Evolutionary conservation across 495 filamentous ascomycete species (phyloP).

Genomic region (Aspergillus cristatus): DNA sequence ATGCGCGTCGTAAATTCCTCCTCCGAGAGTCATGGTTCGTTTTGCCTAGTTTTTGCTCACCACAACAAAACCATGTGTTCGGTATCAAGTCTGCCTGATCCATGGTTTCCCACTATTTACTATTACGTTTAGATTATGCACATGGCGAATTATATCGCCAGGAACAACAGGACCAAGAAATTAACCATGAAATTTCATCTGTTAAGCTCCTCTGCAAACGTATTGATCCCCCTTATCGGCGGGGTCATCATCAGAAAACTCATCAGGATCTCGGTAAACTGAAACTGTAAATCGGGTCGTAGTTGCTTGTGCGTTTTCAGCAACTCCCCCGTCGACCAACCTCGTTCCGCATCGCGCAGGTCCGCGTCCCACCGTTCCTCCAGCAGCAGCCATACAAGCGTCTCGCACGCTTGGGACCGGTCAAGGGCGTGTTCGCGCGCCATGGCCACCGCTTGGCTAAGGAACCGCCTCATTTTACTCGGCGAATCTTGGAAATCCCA

Average conservation of each 20-base stretch:
- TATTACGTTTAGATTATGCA: too few relatives aligned
- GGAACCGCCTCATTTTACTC: constrained; percentile 26
- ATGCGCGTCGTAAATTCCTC: too few relatives aligned
- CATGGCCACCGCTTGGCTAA: constrained; percentile 17
- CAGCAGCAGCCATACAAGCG: constrained; percentile 33
- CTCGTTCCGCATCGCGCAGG: constrained; percentile 28
- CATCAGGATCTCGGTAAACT: constrained; percentile 37
- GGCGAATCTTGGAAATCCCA: constrained; percentile 29
- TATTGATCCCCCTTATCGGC: constrained; percentile 25
- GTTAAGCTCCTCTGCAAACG: constrained; percentile 22
- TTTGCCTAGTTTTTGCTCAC: too few relatives aligned
- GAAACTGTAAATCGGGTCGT: constrained; percentile 32
- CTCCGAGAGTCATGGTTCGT: too few relatives aligned
- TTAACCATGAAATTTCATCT: too few relatives aligned
- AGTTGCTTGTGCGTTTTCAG: constrained; percentile 28
- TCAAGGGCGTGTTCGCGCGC: constrained; percentile 28
- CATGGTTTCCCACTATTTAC: too few relatives aligned
- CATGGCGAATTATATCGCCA: too few relatives aligned
- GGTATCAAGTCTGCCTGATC: too few relatives aligned
- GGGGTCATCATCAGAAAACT: constrained; percentile 24
- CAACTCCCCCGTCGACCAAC: constrained; percentile 32
- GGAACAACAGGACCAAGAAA: too few relatives aligned
- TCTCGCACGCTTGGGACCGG: constrained; percentile 32
- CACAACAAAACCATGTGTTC: too few relatives aligned
- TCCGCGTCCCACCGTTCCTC: constrained; percentile 30